These are phyloP conservation scores for Artemisia tridentata DNA, from an alignment of 129 eudicot species.

Conservation along the genomic window DNA sequence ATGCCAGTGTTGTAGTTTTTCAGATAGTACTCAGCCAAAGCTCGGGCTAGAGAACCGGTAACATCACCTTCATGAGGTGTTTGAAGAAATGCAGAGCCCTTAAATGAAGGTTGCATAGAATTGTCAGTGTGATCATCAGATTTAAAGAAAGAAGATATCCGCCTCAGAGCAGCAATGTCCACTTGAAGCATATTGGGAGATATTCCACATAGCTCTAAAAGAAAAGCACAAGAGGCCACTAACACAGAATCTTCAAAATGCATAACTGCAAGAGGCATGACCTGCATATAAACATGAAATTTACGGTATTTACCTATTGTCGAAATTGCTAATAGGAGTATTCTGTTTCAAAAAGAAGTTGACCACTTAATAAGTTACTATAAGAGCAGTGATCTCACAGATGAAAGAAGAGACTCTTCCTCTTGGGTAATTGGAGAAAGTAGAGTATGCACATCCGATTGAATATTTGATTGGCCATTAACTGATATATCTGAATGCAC, in stretches of 20 bases:
- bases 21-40: conserved; percentile 79
- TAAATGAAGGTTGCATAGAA: conserved; percentile 46
- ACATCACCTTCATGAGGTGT: conserved; percentile 58
- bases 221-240: conserved; percentile 91
- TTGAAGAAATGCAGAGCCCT: conserved; percentile 45
- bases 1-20: conserved; percentile 44
- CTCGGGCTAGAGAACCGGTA: conserved; percentile 79
- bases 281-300: conserved; percentile 33
- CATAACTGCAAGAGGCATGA: conserved; percentile 81
- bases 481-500: conserved; percentile 48
- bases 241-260: conserved; percentile 77
- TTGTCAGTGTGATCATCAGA: conserved; percentile 41
- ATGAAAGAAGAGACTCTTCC: conserved; percentile 80
- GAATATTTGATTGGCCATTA: conserved; percentile 68
- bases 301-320: background rate
- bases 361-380: background rate
- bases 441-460: conserved; percentile 75
- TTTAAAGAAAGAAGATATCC: conserved; percentile 70
- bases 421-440: conserved; percentile 63
- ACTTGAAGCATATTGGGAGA: conserved; percentile 77
- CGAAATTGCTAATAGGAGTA: background rate
- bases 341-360: background rate
- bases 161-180: conserved; percentile 79
- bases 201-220: conserved; percentile 86
- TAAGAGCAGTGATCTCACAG: conserved; percentile 46